Conservation (phyloP, 73 alveolate genomes). For the Paramecium sexaurelia region DNA sequence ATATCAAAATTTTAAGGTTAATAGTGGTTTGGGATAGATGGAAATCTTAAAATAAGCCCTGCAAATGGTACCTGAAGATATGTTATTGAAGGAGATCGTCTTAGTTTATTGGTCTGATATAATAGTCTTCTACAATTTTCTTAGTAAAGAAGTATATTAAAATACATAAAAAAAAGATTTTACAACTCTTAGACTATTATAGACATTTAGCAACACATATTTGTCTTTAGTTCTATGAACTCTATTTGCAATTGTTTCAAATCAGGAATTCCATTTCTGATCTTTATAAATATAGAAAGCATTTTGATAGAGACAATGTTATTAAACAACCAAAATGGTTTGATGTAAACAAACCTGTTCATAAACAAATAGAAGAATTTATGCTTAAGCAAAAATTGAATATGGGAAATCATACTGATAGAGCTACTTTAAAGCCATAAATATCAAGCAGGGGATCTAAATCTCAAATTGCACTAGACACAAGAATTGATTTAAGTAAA, state of each 20-base stretch:
- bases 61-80: conserved; percentile 38
- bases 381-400: neutral
- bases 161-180: neutral
- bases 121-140: conserved; percentile 48
- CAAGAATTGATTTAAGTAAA: conserved; percentile 24
- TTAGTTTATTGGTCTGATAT: conserved; percentile 57
- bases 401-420: conserved; percentile 23
- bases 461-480: conserved; percentile 15
- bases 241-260: conserved; percentile 6
- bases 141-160: conserved; percentile 42
- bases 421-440: neutral
- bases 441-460: neutral
- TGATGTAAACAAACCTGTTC: conserved; percentile 58
- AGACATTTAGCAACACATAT: conserved; percentile 51
- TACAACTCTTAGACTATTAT: conserved; percentile 40
- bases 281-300: conserved; percentile 50
- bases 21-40: conserved; percentile 53
- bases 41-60: conserved; percentile 31
- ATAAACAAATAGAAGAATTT: conserved; percentile 45
- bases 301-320: conserved; percentile 60
- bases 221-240: conserved; percentile 39
- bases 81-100: conserved; percentile 34
- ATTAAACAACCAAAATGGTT: conserved; percentile 56
- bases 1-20: neutral
- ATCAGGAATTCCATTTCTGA: conserved; percentile 37